A percentile compares a stretch with the other conserved stretches of the same genome.
These are phyloP conservation scores for Pachyrhizus erosus DNA, from an alignment of 306 rosid genomes.

Conservation along the genomic window DNA sequence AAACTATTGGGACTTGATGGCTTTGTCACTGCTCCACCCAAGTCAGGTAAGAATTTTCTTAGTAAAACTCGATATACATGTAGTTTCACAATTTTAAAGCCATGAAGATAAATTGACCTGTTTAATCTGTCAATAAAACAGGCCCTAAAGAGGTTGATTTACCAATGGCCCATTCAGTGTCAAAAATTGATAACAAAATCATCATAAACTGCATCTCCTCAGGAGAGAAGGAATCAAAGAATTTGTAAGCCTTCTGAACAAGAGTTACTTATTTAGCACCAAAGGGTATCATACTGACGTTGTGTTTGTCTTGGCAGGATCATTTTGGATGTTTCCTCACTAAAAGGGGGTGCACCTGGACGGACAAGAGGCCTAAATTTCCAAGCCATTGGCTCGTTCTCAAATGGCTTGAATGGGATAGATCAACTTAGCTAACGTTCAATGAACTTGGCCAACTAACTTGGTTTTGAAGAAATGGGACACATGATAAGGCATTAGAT, in stretches of 20 bases:
- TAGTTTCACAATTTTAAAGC: background rate
- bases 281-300: background rate
- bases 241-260: constrained; percentile 63
- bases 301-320: constrained; percentile 59
- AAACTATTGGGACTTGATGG: constrained; percentile 76
- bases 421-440: constrained; percentile 57
- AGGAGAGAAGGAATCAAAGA: constrained; percentile 59
- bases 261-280: background rate
- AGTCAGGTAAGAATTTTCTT: constrained; percentile 58
- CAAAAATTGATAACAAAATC: constrained; percentile 65
- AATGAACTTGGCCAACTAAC: constrained; percentile 52
- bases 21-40: constrained; percentile 42
- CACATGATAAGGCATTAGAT: constrained; percentile 42
- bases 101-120: constrained; percentile 23
- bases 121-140: constrained; percentile 51
- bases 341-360: constrained; percentile 89
- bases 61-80: background rate
- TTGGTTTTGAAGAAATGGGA: constrained; percentile 37
- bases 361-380: constrained; percentile 89
- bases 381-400: constrained; percentile 50
- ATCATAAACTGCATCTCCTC: constrained; percentile 60
- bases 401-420: constrained; percentile 55
- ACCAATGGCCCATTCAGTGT: constrained; percentile 58
- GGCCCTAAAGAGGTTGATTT: constrained; percentile 60
- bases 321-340: constrained; percentile 72